Evolutionary conservation across 2,329 filamentous ascomycete species (phyloP), one percentile per base, ranked within the genome.

Genomic region (Phialocephala subalpina): DNA sequence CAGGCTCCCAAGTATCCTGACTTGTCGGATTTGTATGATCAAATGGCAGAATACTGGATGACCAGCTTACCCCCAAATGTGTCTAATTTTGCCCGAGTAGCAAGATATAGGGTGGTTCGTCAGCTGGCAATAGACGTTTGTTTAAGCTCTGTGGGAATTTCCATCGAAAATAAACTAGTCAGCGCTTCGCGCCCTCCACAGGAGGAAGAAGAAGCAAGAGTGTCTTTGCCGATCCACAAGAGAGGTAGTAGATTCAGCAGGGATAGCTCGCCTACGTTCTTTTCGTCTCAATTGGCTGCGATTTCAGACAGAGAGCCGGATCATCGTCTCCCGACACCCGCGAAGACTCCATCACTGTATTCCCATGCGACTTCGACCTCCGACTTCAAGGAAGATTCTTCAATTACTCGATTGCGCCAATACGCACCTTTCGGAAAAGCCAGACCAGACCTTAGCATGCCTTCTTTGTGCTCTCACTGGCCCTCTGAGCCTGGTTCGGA

Each of bases 381-480:
- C 29, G 72, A 71, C 0, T 38, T 68, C 0, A 63, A 67, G 6
- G 76, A 78, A 63, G 77, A 80, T 45, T 65, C 72, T 16, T 71
- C 74, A 1, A 73, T 79, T 2, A 63, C 73, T 8, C 75, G 79
- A 14, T 72, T 81, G 47, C 76, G 78, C 6, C 75, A 75, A 58
- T 80, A 79, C 65, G 72, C 75, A 1, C 63, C 73, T 29, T 75
- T 73, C 1, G 75, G 79, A 25, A 73, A 70, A 56, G 69, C 74
- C 3, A 73, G 69, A 35, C 70, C 73, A 38, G 73, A 75, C 1
- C 62, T 72, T 35, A 68, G 68, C 8, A 70, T 72, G 45, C 70
- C 74, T n/a, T 72, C 72, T 12, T 60, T 80, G 20, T 62, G 80
- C 3, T 71, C 74, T 1, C 74, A 79, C 49, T 81, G 79, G 79